These are phyloP conservation scores for Tephrocybe sp. DNA, from an alignment of 768 basidiomycete species.

Conservation along the genomic window DNA sequence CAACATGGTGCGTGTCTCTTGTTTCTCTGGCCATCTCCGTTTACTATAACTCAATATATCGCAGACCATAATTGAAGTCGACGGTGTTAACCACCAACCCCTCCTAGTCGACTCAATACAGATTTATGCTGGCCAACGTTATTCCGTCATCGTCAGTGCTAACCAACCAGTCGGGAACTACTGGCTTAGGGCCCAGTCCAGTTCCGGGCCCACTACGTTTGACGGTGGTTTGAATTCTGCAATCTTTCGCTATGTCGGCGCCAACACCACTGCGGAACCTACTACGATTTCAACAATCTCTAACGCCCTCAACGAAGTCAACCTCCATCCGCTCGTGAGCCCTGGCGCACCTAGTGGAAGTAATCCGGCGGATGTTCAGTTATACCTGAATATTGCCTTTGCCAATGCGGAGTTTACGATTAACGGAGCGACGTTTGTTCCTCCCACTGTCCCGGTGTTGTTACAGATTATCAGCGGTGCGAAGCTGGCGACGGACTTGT, in stretches of 20 bases:
- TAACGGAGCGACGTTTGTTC: not conserved
- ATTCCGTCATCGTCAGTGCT: not conserved
- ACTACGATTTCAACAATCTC: not conserved
- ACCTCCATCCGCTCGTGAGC: too few relatives aligned
- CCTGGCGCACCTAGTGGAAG: too few relatives aligned
- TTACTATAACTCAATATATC: not conserved
- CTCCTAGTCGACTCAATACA: not conserved
- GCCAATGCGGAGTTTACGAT: too few relatives aligned
- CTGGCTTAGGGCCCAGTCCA: not conserved
- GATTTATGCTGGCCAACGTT: conserved; percentile 1
- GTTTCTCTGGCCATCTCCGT: not conserved
- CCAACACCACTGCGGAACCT: not conserved
- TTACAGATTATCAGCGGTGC: conserved; percentile 6
- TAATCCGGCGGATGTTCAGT: too few relatives aligned
- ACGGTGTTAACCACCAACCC: conserved; percentile 1
- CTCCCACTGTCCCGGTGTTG: not conserved
- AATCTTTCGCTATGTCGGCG: not conserved
- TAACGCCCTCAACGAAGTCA: too few relatives aligned
- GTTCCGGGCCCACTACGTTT: not conserved
- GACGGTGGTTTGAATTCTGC: not conserved
- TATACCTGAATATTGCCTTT: too few relatives aligned
- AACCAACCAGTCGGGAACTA: not conserved
- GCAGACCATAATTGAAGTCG: conserved; percentile 5
- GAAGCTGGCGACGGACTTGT: conserved; percentile 16
- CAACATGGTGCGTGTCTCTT: conserved; percentile 23